Conservation (phyloP, 352 stramenopile species). For the Globisporangium cylindrosporum region DNA sequence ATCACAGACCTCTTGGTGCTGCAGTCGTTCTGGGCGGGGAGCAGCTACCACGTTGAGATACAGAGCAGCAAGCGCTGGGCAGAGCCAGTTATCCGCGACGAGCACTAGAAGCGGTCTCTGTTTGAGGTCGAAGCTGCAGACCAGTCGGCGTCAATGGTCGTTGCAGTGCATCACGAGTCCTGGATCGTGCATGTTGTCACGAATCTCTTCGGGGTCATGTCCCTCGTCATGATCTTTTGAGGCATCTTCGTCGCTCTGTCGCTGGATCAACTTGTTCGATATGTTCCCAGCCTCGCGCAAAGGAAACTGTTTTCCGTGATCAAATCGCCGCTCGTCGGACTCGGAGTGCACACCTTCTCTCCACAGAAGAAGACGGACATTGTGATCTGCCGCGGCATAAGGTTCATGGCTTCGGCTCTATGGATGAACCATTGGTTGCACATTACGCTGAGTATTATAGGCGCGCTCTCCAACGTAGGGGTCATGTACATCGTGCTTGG, state of each 20-base stretch:
- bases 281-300: slow-evolving; percentile 26
- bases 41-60: slow-evolving; percentile 42
- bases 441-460: slow-evolving; percentile 50
- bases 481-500: slow-evolving; percentile 43
- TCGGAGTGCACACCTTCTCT: slow-evolving; percentile 32
- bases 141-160: slow-evolving; percentile 32
- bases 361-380: slow-evolving; percentile 29
- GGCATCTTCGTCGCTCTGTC: slow-evolving; percentile 40
- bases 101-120: slow-evolving; percentile 36
- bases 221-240: slow-evolving; percentile 37
- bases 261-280: slow-evolving; percentile 31
- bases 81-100: slow-evolving; percentile 30
- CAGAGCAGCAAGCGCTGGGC: slow-evolving; percentile 46
- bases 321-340: slow-evolving; percentile 38
- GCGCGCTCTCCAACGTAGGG: slow-evolving; percentile 38
- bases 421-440: slow-evolving; percentile 73
- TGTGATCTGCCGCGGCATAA: slow-evolving; percentile 28
- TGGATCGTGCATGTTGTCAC: slow-evolving; percentile 23
- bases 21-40: slow-evolving; percentile 48
- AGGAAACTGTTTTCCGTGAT: slow-evolving; percentile 25
- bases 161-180: slow-evolving; percentile 34
- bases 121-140: slow-evolving; percentile 38
- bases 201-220: slow-evolving; percentile 37
- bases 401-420: slow-evolving; percentile 46
- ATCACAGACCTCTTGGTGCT: slow-evolving; percentile 57